These are phyloP conservation scores for Gossypium rotundifolium DNA, from an alignment of 345 rosid species.

Conservation along the genomic window DNA sequence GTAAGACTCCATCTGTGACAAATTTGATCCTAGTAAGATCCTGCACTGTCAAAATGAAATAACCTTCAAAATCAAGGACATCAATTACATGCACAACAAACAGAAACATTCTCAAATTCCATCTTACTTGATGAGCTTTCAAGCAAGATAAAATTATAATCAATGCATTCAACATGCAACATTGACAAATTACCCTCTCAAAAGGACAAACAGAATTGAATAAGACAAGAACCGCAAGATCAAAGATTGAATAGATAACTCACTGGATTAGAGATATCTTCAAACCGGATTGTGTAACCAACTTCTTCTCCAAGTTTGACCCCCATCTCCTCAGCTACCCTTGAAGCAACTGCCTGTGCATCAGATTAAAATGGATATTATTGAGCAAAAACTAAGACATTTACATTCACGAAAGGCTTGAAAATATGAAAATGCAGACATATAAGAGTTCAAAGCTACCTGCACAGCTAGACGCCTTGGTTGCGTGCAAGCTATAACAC, in stretches of 20 bases:
- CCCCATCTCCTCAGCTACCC: constrained; percentile 97
- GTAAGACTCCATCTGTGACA: constrained; percentile 89
- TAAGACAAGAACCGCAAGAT: neutral
- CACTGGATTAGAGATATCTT: constrained; percentile 76
- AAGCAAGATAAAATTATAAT: neutral
- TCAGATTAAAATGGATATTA: neutral
- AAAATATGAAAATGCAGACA: neutral
- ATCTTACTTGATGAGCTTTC: neutral
- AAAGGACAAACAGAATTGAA: constrained; percentile 2
- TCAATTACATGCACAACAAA: neutral
- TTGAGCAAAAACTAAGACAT: neutral
- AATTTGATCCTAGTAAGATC: constrained; percentile 73
- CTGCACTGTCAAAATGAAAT: constrained; percentile 42
- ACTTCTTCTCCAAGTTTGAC: constrained; percentile 95
- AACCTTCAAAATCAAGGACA: constrained; percentile 12
- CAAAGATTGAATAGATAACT: constrained; percentile 20
- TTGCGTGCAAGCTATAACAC: constrained; percentile 90
- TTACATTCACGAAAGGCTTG: neutral
- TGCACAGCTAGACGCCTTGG: constrained; percentile 94
- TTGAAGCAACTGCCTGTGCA: constrained; percentile 77
- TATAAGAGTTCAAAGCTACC: constrained; percentile 27
- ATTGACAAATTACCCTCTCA: neutral
- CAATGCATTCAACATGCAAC: neutral
- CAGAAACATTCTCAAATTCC: neutral
- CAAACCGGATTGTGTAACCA: constrained; percentile 89